Percentiles rank a stretch among this genome's conserved stretches.
These are phyloP conservation scores for Dichotomopilus funicola DNA, from an alignment of 2,329 filamentous ascomycete species.

Conservation along the genomic window DNA sequence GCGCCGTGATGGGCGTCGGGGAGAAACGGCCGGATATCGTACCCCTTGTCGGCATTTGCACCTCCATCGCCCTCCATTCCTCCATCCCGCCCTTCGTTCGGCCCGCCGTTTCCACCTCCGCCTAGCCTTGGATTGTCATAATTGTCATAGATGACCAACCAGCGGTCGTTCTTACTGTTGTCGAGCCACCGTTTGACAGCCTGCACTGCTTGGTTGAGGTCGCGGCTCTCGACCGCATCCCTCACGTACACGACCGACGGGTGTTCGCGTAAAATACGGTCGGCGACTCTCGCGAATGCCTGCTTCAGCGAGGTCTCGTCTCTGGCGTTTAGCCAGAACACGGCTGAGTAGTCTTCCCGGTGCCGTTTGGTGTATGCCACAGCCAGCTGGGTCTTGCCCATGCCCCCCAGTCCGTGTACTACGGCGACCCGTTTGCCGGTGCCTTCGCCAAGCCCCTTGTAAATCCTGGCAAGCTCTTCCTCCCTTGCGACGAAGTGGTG, in stretches of 20 bases:
- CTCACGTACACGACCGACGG: background rate
- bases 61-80: background rate
- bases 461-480: conserved; percentile 3
- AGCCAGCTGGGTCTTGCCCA: conserved; percentile 8
- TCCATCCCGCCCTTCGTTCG: background rate
- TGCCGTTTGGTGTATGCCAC: conserved; percentile 2
- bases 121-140: background rate
- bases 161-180: background rate
- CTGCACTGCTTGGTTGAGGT: background rate
- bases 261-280: background rate
- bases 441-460: background rate
- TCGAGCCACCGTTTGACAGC: background rate
- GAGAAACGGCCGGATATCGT: conserved; percentile 2
- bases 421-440: background rate
- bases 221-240: background rate
- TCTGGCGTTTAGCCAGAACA: background rate
- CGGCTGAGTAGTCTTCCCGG: background rate
- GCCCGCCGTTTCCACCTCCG: background rate
- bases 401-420: conserved; percentile 6
- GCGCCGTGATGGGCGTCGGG: conserved; percentile 1
- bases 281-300: background rate
- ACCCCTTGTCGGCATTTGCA: background rate
- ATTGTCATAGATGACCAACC: conserved; percentile 1
- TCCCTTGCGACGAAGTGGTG: conserved; percentile 4
- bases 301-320: background rate